These are phyloP conservation scores for Camelina hispida DNA, from an alignment of 345 rosid genomes.

Conservation along the genomic window DNA sequence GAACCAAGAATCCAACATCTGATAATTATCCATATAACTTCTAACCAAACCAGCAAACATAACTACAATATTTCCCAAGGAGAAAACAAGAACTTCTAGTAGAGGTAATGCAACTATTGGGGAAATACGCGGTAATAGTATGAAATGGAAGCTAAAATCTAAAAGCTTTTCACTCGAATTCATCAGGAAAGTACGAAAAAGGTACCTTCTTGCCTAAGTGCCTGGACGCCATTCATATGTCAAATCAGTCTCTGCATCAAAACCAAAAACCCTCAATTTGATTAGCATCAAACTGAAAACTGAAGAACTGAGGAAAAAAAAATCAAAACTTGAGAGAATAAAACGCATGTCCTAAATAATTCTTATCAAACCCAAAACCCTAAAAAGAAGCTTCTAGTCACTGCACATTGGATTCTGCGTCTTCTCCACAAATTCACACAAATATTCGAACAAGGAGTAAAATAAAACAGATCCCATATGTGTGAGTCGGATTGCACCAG, in stretches of 20 bases:
- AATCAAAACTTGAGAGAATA: not conserved
- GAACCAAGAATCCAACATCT: slow-evolving; percentile 4
- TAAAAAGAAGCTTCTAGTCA: not conserved
- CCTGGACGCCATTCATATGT: slow-evolving; percentile 65
- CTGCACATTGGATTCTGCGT: not conserved
- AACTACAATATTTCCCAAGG: not conserved
- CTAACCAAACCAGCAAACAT: not conserved
- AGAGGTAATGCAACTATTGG: not conserved
- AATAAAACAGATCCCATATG: not conserved
- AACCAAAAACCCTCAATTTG: slow-evolving; percentile 19
- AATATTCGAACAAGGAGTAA: not conserved
- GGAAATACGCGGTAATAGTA: not conserved
- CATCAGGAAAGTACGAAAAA: not conserved
- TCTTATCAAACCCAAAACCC: not conserved
- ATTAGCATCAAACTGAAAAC: not conserved
- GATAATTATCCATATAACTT: not conserved
- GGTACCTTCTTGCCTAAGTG: slow-evolving; percentile 54
- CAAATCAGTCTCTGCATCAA: slow-evolving; percentile 42
- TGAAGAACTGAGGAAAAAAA: not conserved
- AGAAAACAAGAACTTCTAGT: not conserved
- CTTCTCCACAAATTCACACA: not conserved
- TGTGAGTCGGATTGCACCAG: not conserved
- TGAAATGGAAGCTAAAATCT: slow-evolving; percentile 18
- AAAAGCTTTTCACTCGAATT: not conserved
- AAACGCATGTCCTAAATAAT: not conserved